Conservation (phyloP, 805 yeast genomes). For the Metschnikowia baotianmanensis region DNA sequence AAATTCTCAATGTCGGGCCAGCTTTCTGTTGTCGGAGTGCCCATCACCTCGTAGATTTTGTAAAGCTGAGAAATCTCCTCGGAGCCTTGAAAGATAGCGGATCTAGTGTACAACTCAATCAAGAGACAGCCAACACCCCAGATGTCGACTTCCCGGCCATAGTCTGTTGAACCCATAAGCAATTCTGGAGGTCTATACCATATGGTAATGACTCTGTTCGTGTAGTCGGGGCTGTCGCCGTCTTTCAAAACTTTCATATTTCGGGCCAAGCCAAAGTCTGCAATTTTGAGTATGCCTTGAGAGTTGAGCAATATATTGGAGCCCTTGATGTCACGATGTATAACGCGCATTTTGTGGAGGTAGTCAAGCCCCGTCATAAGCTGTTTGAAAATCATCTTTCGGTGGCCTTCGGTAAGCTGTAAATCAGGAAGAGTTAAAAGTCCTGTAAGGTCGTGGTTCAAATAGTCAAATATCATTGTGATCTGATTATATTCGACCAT, state of each 20-base stretch:
- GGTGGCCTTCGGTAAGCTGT: conserved; percentile 56
- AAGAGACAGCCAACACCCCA: conserved; percentile 97
- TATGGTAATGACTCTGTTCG: conserved; percentile 90
- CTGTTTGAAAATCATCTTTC: conserved; percentile 65
- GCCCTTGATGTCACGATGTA: conserved; percentile 82
- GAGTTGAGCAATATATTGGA: conserved; percentile 69
- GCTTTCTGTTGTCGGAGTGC: conserved; percentile 67
- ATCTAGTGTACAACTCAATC: conserved; percentile 71
- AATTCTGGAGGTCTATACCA: conserved; percentile 99
- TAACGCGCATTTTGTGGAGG: conserved; percentile 63
- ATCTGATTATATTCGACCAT: conserved; percentile 77
- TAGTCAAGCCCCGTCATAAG: conserved; percentile 66
- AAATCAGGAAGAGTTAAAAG: conserved; percentile 74
- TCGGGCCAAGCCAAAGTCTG: conserved; percentile 82
- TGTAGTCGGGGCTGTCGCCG: conserved; percentile 70
- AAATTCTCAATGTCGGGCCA: conserved; percentile 80
- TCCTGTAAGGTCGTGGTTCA: conserved; percentile 92
- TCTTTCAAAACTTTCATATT: conserved; percentile 58
- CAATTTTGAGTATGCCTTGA: conserved; percentile 63
- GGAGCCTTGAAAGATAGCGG: conserved; percentile 80
- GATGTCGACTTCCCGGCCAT: conserved; percentile 87
- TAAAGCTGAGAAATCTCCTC: conserved; percentile 85
- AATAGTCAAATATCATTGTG: conserved; percentile 89
- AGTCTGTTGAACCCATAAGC: conserved; percentile 83
- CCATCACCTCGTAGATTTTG: conserved; percentile 79